Evolutionary conservation across 1,284 basidiomycete genomes (phyloP).

Genomic region (Rhodotorula sp.): DNA sequence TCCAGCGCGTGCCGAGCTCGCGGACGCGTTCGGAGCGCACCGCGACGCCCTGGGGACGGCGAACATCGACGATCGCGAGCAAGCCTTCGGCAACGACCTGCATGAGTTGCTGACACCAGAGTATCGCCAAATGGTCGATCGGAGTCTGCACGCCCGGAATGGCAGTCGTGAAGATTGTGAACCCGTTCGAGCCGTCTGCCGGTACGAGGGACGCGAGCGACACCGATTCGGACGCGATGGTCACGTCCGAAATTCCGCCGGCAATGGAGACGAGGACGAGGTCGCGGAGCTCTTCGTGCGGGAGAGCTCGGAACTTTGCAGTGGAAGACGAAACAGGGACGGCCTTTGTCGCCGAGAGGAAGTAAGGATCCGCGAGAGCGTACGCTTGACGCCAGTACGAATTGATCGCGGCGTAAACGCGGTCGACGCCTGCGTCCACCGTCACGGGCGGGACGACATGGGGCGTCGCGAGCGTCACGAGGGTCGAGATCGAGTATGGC

Average conservation of each 20-base stretch:
- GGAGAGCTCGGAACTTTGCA: not conserved
- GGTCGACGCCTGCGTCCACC: constrained; percentile 74
- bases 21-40: constrained; percentile 15
- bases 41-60: constrained; percentile 18
- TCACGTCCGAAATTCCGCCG: constrained; percentile 86
- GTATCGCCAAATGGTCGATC: constrained; percentile 92
- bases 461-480: constrained; percentile 94
- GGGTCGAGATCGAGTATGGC: constrained; percentile 59
- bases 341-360: not conserved
- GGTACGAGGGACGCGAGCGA: constrained; percentile 57
- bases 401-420: constrained; percentile 60
- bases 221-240: constrained; percentile 89
- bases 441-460: constrained; percentile 84
- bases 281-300: constrained; percentile 25
- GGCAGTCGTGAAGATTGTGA: constrained; percentile 79
- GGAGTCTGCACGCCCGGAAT: constrained; percentile 90
- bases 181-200: constrained; percentile 29
- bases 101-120: constrained; percentile 98
- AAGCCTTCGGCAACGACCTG: constrained; percentile 77
- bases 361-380: constrained; percentile 25
- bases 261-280: constrained; percentile 77
- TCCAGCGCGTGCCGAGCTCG: constrained; percentile 13
- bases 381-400: constrained; percentile 43
- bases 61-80: constrained; percentile 61
- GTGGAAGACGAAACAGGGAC: constrained; percentile 45